These are phyloP conservation scores for Pelargonium myrrhifolium DNA, from an alignment of 441 rosid species.

Conservation along the genomic window DNA sequence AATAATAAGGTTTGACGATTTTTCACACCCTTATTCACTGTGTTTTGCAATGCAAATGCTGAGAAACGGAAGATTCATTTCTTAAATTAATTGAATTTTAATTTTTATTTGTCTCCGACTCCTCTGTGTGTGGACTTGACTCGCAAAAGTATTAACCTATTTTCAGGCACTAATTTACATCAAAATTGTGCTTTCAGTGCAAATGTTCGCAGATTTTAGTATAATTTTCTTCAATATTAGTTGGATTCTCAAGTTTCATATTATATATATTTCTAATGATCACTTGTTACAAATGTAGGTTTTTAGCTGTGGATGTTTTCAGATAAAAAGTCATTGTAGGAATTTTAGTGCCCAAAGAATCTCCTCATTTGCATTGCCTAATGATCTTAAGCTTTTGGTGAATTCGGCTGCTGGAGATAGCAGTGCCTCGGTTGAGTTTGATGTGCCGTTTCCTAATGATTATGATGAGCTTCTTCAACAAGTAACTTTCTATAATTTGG, in stretches of 20 bases:
- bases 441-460: constrained; percentile 56
- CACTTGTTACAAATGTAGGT: constrained; percentile 13
- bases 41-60: not conserved
- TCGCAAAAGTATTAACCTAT: not conserved
- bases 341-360: constrained; percentile 5
- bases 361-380: not conserved
- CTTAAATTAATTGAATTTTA: not conserved
- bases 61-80: not conserved
- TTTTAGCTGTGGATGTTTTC: not conserved
- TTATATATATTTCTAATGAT: not conserved
- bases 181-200: not conserved
- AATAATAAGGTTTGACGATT: not conserved
- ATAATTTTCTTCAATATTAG: not conserved
- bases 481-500: constrained; percentile 29
- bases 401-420: constrained; percentile 34
- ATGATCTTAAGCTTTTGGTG: constrained; percentile 17
- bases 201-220: not conserved
- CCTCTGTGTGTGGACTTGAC: too few species aligned
- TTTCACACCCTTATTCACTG: not conserved
- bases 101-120: not conserved
- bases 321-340: not conserved
- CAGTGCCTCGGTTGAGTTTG: constrained; percentile 30
- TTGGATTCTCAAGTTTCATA: not conserved
- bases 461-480: constrained; percentile 64
- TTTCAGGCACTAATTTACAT: not conserved